Base-by-base conservation (phyloP, 495 filamentous ascomycete genomes). In the Parmelia sp. region DNA sequence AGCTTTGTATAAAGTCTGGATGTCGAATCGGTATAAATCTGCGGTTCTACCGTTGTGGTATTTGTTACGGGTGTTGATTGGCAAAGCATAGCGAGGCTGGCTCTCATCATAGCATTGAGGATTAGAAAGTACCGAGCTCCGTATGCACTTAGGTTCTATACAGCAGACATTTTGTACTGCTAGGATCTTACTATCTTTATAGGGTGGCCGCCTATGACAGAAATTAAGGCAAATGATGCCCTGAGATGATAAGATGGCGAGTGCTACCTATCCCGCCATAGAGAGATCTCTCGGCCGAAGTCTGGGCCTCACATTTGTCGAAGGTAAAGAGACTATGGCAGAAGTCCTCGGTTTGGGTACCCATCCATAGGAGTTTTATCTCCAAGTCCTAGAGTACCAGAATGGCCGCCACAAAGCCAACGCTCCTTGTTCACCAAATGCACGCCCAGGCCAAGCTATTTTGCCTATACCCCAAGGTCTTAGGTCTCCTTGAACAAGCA, bases 361-460 rank as follows among this genome's bases (percentile, higher is more conserved):
- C 66, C 66, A 63, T 17, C 47, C 35, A 17, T 51, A 23, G 21
- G 44, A 19, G 36, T 25, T 14, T 35, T n/a, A 55, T 55, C 31
- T 80, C 74, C 62, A 85, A 73, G 39, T 86, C 78, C 75, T 83
- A 85, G 65, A 78, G 71, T 12, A 76, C 71, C 11, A 85, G 65
- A 27, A 86, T 73, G 6, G 79, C 71, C 31, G 79, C 80, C 4
- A 78, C 69, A 80, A 74, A n/a, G 75, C 65, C 35, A 86, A 62
- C 19, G 83, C 78, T 63, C 82, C 73, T 21, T 27, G 17, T 39
- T 55, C 57, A 0, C 78, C 79, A 61, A 84, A 80, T 37, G 71
- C 65, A 29, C 79, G 78, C 33, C 81, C 76, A 25, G 60, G 47
- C 23, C 61, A 56, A n/a, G 36, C 33, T n/a, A 39, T 35, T 8